phyloP scores from a whole-genome alignment of 1,284 basidiomycete genomes.

The Malassezia equina region DNA sequence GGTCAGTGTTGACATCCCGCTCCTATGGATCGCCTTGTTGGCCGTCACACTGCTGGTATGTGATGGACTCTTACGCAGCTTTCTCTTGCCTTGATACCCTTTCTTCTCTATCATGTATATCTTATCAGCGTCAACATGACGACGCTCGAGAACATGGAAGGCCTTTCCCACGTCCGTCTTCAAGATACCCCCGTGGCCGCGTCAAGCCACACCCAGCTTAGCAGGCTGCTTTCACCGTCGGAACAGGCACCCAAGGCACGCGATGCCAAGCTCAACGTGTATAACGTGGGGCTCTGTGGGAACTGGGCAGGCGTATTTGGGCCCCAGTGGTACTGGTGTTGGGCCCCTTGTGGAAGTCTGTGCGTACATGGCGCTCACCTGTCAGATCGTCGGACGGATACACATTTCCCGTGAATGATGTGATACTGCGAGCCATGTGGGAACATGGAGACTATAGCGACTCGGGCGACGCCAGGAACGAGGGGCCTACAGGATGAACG shows the following conservation, averaged over 20 bases:
- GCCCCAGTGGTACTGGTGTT: conserved; percentile 24
- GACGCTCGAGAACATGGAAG: conserved; percentile 49
- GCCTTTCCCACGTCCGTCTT: conserved; percentile 9
- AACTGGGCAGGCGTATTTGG: conserved; percentile 22
- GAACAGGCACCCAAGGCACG: background rate
- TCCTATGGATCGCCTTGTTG: conserved; percentile 45
- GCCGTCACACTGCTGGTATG: conserved; percentile 6
- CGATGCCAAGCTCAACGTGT: conserved; percentile 26
- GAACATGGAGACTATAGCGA: background rate
- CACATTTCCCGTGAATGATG: conserved; percentile 6
- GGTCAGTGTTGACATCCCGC: conserved; percentile 26
- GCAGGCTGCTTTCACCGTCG: background rate
- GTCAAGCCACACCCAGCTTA: background rate
- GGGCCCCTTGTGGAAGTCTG: conserved; percentile 27
- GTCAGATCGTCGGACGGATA: background rate
- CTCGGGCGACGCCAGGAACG: background rate
- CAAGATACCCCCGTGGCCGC: background rate
- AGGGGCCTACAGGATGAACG: conserved; percentile 6
- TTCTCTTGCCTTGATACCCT: conserved; percentile 30
- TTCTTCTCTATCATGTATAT: conserved; percentile 40
- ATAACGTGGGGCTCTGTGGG: conserved; percentile 26
- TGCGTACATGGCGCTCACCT: conserved; percentile 2
- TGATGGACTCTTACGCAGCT: conserved; percentile 1
- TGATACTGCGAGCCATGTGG: background rate
- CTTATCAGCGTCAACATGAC: conserved; percentile 46